phyloP scores from a whole-genome alignment of 2,329 filamentous ascomycete genomes.

The Hansfordia pulvinata region DNA sequence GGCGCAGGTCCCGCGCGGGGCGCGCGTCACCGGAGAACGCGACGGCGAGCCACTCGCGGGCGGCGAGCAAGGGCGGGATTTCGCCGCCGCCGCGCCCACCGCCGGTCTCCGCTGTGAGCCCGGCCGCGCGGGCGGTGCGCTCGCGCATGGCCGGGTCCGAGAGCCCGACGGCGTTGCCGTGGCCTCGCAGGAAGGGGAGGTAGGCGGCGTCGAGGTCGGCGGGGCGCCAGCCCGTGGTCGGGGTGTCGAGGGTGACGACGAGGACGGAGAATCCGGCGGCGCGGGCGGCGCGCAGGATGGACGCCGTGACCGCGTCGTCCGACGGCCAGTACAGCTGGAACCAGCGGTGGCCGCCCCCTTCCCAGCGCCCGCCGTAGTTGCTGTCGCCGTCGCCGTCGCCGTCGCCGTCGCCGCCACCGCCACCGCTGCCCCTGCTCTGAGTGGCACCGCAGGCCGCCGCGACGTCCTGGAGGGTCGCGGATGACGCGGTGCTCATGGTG shows the following conservation, averaged over 20 bases:
- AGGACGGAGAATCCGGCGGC: constrained; percentile 48
- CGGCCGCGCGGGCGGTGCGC: constrained; percentile 37
- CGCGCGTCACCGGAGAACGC: constrained; percentile 51
- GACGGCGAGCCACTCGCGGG: constrained; percentile 34
- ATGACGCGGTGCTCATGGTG: constrained; percentile 51
- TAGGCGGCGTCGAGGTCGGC: constrained; percentile 58
- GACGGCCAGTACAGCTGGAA: constrained; percentile 66
- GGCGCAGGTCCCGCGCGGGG: constrained; percentile 43
- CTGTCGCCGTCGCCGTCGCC: too few species aligned
- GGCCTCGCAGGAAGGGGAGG: constrained; percentile 42
- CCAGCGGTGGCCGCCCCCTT: too few species aligned
- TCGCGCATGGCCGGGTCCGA: constrained; percentile 51
- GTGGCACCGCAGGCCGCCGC: constrained; percentile 41
- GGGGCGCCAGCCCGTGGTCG: constrained; percentile 54
- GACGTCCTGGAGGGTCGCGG: constrained; percentile 52
- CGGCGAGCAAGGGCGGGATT: constrained; percentile 33
- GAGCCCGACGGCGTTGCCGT: constrained; percentile 50
- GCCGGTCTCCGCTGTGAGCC: constrained; percentile 31
- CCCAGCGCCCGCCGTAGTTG: too few species aligned
- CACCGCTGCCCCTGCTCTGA: too few species aligned
- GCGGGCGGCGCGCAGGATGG: constrained; percentile 47
- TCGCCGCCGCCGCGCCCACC: too few species aligned
- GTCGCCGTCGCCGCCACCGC: too few species aligned
- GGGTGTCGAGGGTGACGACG: constrained; percentile 63
- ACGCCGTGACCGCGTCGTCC: constrained; percentile 50